A percentile compares a stretch with the other conserved stretches of the same genome.
Evolutionary conservation across 768 basidiomycete species (phyloP).

Genomic region (Suillus alpinus): DNA sequence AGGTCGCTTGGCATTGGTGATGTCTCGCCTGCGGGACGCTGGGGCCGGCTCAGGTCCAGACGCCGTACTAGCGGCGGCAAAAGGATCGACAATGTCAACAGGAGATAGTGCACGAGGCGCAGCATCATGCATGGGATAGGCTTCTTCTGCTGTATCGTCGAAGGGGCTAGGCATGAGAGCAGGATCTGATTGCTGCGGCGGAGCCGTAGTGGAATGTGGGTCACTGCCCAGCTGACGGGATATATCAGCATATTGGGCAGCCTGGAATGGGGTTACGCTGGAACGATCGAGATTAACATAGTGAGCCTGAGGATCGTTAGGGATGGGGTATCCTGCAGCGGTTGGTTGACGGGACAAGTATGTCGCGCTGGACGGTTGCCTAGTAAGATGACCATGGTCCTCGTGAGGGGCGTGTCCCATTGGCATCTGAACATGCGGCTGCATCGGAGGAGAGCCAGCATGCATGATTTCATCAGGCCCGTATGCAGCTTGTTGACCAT

Average conservation of each 20-base stretch:
- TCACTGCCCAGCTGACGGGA: slow-evolving; percentile 48
- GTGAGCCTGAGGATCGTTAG: slow-evolving; percentile 33
- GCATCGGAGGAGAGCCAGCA: slow-evolving; percentile 13
- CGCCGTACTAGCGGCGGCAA: slow-evolving; percentile 12
- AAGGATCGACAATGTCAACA: slow-evolving; percentile 13
- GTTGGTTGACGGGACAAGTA: slow-evolving; percentile 23
- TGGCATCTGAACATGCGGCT: slow-evolving; percentile 18
- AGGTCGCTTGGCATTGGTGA: slow-evolving; percentile 33
- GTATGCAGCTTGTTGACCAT: slow-evolving; percentile 21
- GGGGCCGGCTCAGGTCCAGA: slow-evolving; percentile 11
- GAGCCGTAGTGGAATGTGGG: slow-evolving; percentile 20
- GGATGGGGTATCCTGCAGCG: slow-evolving; percentile 6
- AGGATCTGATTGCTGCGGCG: slow-evolving; percentile 19
- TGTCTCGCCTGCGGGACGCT: slow-evolving; percentile 8
- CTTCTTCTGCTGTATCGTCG: slow-evolving; percentile 16
- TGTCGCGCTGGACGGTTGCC: slow-evolving; percentile 19
- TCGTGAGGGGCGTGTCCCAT: slow-evolving; percentile 24
- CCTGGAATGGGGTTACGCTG: slow-evolving; percentile 74
- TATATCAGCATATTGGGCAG: slow-evolving; percentile 71
- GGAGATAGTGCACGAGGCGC: slow-evolving; percentile 34
- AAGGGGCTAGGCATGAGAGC: slow-evolving; percentile 28
- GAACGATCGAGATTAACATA: slow-evolving; percentile 67
- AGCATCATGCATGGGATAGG: not conserved
- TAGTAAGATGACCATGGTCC: slow-evolving; percentile 21
- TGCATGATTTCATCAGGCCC: slow-evolving; percentile 16